Evolutionary conservation across 1,139 yeast genomes (phyloP).

Genomic region (Suhomyces guaymorum): DNA sequence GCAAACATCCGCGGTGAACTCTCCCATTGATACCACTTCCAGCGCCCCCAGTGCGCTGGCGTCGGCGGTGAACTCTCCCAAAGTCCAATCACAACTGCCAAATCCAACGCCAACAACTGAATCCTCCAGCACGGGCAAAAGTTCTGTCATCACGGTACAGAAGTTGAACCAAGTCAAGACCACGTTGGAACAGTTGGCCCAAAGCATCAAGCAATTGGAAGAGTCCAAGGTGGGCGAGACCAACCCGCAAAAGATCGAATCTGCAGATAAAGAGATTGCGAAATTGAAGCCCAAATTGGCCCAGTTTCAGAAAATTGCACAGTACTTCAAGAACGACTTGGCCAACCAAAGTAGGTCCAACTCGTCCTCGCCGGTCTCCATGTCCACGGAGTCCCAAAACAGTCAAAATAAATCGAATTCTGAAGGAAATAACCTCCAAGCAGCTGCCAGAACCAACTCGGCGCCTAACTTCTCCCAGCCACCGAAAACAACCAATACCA

Average conservation of each 20-base stretch:
- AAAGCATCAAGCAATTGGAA: slow-evolving; percentile 35
- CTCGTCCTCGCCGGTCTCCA: slow-evolving; percentile 3
- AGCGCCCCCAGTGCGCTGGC: slow-evolving; percentile 23
- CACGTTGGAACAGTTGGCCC: slow-evolving; percentile 43
- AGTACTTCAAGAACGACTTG: slow-evolving; percentile 39
- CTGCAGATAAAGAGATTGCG: slow-evolving; percentile 37
- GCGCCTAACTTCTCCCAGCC: slow-evolving; percentile 4
- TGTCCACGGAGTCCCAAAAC: slow-evolving; percentile 13
- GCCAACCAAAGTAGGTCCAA: slow-evolving; percentile 25
- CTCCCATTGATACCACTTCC: slow-evolving; percentile 16
- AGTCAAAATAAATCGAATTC: neutral
- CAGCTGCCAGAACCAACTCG: slow-evolving; percentile 4
- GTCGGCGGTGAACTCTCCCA: slow-evolving; percentile 10
- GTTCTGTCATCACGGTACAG: slow-evolving; percentile 36
- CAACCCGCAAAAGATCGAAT: slow-evolving; percentile 30
- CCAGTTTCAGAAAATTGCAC: slow-evolving; percentile 41
- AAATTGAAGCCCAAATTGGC: slow-evolving; percentile 37
- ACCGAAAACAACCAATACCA: slow-evolving; percentile 2
- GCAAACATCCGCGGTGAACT: slow-evolving; percentile 7
- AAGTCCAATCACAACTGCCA: slow-evolving; percentile 9
- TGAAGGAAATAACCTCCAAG: neutral
- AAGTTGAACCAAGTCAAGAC: slow-evolving; percentile 42
- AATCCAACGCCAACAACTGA: too few relatives aligned
- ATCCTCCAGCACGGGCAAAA: too few relatives aligned
- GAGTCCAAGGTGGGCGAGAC: slow-evolving; percentile 24